Evolutionary conservation across 164 flowering plant species (phyloP).

Genomic region (Platanus orientalis): DNA sequence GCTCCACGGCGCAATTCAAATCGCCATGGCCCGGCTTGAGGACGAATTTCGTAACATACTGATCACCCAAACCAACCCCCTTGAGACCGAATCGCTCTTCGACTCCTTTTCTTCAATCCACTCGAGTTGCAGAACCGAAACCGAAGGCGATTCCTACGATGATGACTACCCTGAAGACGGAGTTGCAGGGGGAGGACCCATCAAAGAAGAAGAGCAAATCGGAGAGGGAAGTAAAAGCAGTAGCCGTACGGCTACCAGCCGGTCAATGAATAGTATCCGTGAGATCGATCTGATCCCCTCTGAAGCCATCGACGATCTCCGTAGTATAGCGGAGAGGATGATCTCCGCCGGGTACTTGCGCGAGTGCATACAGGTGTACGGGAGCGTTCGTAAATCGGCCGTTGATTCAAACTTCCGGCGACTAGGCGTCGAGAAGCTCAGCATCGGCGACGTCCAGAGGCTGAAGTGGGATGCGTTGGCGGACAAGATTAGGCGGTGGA

Average conservation of each 20-base stretch:
- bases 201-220: too few relatives aligned
- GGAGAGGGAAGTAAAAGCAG: too few relatives aligned
- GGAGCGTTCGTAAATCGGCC: slow-evolving; percentile 18
- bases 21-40: too few relatives aligned
- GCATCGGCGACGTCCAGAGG: slow-evolving; percentile 29
- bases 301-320: slow-evolving; percentile 23
- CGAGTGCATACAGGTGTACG: slow-evolving; percentile 15
- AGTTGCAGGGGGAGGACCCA: too few relatives aligned
- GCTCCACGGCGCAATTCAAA: slow-evolving; percentile 7
- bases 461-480: background rate
- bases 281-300: slow-evolving; percentile 19
- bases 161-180: background rate
- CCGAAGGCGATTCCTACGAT: background rate
- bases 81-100: slow-evolving; percentile 17
- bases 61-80: slow-evolving; percentile 30
- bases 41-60: slow-evolving; percentile 54
- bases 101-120: slow-evolving; percentile 23
- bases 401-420: slow-evolving; percentile 17
- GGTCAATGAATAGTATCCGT: slow-evolving; percentile 13
- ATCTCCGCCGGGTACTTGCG: slow-evolving; percentile 17
- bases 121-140: background rate
- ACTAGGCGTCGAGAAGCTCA: slow-evolving; percentile 24
- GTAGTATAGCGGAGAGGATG: slow-evolving; percentile 33
- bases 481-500: slow-evolving; percentile 30
- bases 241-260: too few relatives aligned